Evolutionary conservation across 2,329 filamentous ascomycete species (phyloP), one percentile per base, ranked within the genome.

Genomic region (Colletotrichum musae): DNA sequence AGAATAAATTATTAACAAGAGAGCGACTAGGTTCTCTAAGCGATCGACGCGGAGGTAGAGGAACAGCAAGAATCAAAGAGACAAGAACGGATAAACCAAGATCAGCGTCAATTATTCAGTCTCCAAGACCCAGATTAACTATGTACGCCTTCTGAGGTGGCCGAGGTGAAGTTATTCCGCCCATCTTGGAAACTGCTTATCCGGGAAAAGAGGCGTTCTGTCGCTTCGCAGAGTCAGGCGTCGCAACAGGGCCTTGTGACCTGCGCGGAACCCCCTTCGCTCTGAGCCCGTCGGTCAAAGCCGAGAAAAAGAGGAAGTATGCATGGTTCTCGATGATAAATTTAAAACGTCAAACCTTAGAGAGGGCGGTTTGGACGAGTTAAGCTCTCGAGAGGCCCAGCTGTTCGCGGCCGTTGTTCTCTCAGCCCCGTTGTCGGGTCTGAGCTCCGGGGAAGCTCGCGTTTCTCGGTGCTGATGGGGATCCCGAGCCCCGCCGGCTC

Each of bases 151-250:
- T 43, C 12, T 18, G 18, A 12, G 21, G 15, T 43, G 18, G 18
- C 18, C 18, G 18, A 7, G 26, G 24, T 15, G 36, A 36, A 13
- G 21, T 21, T 24, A 43, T 45, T 43, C 24, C 32, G 7, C 32
- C 32, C 21, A 57, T 16, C 18, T 32, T 45, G 54, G 54, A 57
- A 57, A 45, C 54, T 45, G 16, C 54, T 39, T 57, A 57, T 57
- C 32, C 45, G 4, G 39, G 36, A 16, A 1, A 6, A 15, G 9
- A 15, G 24, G 21, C 9, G 41, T 5, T 18, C 18, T n/a, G 41
- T 43, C 41, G 41, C 41, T 43, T 43, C 6, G 13, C 13, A n/a
- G 13, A 15, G 16, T 6, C 41, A 12, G 13, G 41, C 16, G 16
- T 43, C 41, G 41, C 41, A 43, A 43, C 6, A 43, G 41, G 41